A percentile compares a stretch with the other conserved stretches of the same genome.
Conservation (phyloP, 2,329 filamentous ascomycete species). For the Mollisia scopiformis region DNA sequence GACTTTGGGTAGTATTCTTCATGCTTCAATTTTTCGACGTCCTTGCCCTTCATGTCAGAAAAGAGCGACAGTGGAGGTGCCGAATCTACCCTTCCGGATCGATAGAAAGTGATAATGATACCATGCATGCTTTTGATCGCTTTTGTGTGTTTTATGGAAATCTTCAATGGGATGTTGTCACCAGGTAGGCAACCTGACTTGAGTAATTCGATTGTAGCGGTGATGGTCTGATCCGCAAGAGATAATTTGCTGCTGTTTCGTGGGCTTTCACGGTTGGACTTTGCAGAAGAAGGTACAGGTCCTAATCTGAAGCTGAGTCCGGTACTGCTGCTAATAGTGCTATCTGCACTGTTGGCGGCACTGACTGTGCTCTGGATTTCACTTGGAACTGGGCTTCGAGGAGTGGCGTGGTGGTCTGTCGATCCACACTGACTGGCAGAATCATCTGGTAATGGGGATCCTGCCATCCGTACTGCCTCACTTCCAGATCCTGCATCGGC, state of each 20-base stretch:
- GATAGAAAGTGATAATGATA: constrained; percentile 89
- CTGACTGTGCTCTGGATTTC: constrained; percentile 71
- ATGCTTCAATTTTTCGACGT: constrained; percentile 65
- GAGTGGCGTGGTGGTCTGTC: constrained; percentile 44
- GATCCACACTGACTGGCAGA: constrained; percentile 37
- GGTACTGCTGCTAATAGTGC: constrained; percentile 45
- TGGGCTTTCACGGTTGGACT: constrained; percentile 50
- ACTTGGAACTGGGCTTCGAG: constrained; percentile 49
- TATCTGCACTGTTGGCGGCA: constrained; percentile 72
- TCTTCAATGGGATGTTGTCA: constrained; percentile 77
- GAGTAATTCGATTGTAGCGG: constrained; percentile 79
- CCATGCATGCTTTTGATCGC: constrained; percentile 88
- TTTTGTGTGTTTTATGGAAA: constrained; percentile 86
- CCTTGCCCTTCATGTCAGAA: constrained; percentile 55
- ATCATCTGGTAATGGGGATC: constrained; percentile 35
- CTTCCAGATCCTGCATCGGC: constrained; percentile 28
- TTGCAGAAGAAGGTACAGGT: constrained; percentile 38
- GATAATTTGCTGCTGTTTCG: constrained; percentile 52
- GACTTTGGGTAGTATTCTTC: constrained; percentile 88
- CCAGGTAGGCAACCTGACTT: constrained; percentile 85
- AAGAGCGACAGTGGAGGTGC: constrained; percentile 57
- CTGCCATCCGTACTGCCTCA: constrained; percentile 22
- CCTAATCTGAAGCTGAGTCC: constrained; percentile 48
- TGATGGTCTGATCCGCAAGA: constrained; percentile 77
- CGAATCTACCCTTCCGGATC: constrained; percentile 88